Percentiles rank a stretch among this genome's conserved stretches.
Evolutionary conservation across 2,329 filamentous ascomycete species (phyloP).

Genomic region (Pseudogymnoascus sp.): DNA sequence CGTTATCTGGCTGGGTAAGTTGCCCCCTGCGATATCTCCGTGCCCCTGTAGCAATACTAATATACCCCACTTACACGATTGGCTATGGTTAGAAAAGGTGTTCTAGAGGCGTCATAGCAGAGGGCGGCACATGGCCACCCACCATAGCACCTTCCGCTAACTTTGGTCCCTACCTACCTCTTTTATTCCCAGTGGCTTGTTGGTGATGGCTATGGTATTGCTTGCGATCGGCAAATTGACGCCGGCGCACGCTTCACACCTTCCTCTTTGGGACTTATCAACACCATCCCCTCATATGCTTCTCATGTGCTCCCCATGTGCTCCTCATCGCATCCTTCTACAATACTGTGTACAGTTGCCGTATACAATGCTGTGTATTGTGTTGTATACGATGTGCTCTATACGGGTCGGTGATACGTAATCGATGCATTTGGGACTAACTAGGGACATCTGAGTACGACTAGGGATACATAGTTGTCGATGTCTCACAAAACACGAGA

Average conservation of each 20-base stretch:
- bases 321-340: not conserved
- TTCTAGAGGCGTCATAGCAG: not conserved
- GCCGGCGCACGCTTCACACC: not conserved
- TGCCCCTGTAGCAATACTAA: not conserved
- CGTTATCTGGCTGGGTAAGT: not conserved
- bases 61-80: not conserved
- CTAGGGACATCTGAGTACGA: not conserved
- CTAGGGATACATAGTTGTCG: not conserved
- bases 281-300: not conserved
- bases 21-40: not conserved
- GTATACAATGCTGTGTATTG: not conserved
- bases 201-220: not conserved
- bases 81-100: not conserved
- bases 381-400: not conserved
- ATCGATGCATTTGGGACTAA: not conserved
- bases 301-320: not conserved
- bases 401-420: not conserved
- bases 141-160: not conserved
- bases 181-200: not conserved
- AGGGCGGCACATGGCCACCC: not conserved
- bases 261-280: slow-evolving; percentile 4
- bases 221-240: not conserved
- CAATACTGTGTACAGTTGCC: not conserved
- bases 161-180: not conserved
- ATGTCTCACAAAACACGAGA: not conserved